These are phyloP conservation scores for Eimeria acervulina DNA, from an alignment of 169 alveolate species.

Conservation along the genomic window DNA sequence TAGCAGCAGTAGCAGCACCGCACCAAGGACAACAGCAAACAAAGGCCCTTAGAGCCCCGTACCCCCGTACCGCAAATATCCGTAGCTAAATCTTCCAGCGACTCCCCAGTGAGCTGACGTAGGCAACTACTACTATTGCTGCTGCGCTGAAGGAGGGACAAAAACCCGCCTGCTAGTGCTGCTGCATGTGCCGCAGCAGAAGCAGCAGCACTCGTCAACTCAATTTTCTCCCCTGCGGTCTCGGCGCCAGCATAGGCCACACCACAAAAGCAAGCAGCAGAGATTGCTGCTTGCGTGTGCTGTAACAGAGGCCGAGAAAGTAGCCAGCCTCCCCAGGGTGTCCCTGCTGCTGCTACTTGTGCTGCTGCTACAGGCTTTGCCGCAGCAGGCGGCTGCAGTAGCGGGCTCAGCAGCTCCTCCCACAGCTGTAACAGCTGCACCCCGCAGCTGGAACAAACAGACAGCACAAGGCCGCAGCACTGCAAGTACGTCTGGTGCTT, in stretches of 20 bases:
- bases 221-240: background rate
- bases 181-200: slow-evolving; percentile 65
- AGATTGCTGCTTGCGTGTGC: slow-evolving; percentile 54
- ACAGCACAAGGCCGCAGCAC: slow-evolving; percentile 61
- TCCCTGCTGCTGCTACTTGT: slow-evolving; percentile 56
- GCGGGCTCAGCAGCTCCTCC: slow-evolving; percentile 66
- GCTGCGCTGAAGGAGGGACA: slow-evolving; percentile 36
- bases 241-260: slow-evolving; percentile 31
- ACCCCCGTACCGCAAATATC: slow-evolving; percentile 45
- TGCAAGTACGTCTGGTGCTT: slow-evolving; percentile 51
- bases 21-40: background rate
- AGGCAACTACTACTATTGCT: slow-evolving; percentile 44
- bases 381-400: slow-evolving; percentile 40
- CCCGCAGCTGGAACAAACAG: slow-evolving; percentile 58
- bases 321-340: slow-evolving; percentile 68
- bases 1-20: too few species aligned
- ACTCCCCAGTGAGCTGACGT: slow-evolving; percentile 57
- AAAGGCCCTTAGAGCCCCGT: background rate
- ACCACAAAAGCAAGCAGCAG: slow-evolving; percentile 51
- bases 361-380: slow-evolving; percentile 27
- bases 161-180: slow-evolving; percentile 26
- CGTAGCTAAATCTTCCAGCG: slow-evolving; percentile 18
- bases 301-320: slow-evolving; percentile 65
- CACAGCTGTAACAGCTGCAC: slow-evolving; percentile 52
- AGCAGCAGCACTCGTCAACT: slow-evolving; percentile 43